A percentile compares a stretch with the other conserved stretches of the same genome.
phyloP scores from a whole-genome alignment of 2,329 filamentous ascomycete genomes.

The Aspergillus alliaceus region DNA sequence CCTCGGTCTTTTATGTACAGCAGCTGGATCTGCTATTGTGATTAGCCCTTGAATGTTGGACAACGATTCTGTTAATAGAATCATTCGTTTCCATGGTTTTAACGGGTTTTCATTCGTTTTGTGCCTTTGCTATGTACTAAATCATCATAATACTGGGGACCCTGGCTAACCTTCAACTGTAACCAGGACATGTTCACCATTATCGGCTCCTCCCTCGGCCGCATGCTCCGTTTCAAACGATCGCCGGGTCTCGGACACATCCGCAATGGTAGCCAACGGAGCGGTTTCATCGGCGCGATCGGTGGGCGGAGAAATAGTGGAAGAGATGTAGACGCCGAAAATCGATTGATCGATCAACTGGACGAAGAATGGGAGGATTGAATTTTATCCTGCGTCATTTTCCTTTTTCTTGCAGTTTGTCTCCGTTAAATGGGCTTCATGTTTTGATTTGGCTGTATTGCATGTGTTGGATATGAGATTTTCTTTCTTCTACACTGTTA shows the following conservation, averaged over 20 bases:
- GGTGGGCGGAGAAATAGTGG: constrained; percentile 27
- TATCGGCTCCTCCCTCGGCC: constrained; percentile 45
- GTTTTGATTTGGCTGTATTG: background rate
- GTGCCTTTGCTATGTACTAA: background rate
- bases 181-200: constrained; percentile 50
- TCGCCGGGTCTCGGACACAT: constrained; percentile 36
- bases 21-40: constrained; percentile 6
- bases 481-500: background rate
- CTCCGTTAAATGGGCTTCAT: background rate
- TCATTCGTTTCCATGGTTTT: background rate
- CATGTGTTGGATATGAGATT: background rate
- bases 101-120: background rate
- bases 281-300: constrained; percentile 37
- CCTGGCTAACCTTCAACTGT: constrained; percentile 2
- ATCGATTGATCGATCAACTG: constrained; percentile 88
- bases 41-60: constrained; percentile 6
- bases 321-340: constrained; percentile 72
- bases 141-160: background rate
- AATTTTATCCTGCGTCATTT: background rate
- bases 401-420: background rate
- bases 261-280: constrained; percentile 28
- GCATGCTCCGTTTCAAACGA: constrained; percentile 37
- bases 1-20: background rate
- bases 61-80: constrained; percentile 4
- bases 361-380: constrained; percentile 95